These are phyloP conservation scores for Ogataea sp. DNA, from an alignment of 805 yeast genomes.

Conservation along the genomic window DNA sequence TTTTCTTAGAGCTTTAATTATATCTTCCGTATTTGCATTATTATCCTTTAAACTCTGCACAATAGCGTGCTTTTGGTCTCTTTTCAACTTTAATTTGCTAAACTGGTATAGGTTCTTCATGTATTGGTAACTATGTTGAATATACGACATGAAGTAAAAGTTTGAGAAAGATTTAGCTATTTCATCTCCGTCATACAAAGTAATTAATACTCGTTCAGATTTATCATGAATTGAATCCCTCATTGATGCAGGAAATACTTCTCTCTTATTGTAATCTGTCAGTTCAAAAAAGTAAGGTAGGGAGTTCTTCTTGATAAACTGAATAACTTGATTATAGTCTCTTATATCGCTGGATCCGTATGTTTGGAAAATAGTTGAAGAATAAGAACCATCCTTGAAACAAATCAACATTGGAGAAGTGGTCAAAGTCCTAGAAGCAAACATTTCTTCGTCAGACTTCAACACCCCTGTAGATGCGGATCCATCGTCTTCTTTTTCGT, in stretches of 20 bases:
- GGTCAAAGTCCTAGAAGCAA: slow-evolving; percentile 43
- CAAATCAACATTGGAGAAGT: slow-evolving; percentile 55
- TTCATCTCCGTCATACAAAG: slow-evolving; percentile 37
- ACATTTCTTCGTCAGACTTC: slow-evolving; percentile 39
- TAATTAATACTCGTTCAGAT: slow-evolving; percentile 39
- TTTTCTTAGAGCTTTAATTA: slow-evolving; percentile 42
- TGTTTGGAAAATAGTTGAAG: slow-evolving; percentile 47
- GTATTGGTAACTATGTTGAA: slow-evolving; percentile 38
- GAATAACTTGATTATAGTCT: slow-evolving; percentile 34
- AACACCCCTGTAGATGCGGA: too few relatives aligned
- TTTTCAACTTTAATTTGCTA: slow-evolving; percentile 20
- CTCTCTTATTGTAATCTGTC: slow-evolving; percentile 27
- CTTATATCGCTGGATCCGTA: slow-evolving; percentile 61
- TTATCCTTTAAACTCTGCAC: slow-evolving; percentile 36
- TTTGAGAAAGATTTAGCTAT: slow-evolving; percentile 13
- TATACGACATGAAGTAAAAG: slow-evolving; percentile 26
- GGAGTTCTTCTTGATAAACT: slow-evolving; percentile 42
- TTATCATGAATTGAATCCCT: slow-evolving; percentile 17
- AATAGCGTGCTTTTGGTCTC: slow-evolving; percentile 31
- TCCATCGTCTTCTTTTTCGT: not conserved
- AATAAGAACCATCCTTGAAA: slow-evolving; percentile 47
- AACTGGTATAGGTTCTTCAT: slow-evolving; percentile 30
- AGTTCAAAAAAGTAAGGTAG: slow-evolving; percentile 48
- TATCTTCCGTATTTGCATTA: slow-evolving; percentile 32
- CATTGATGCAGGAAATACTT: slow-evolving; percentile 27